Evolutionary conservation across 345 rosid genomes (phyloP), one percentile per base, ranked within the genome.

Genomic region (Excoecaria agallocha): DNA sequence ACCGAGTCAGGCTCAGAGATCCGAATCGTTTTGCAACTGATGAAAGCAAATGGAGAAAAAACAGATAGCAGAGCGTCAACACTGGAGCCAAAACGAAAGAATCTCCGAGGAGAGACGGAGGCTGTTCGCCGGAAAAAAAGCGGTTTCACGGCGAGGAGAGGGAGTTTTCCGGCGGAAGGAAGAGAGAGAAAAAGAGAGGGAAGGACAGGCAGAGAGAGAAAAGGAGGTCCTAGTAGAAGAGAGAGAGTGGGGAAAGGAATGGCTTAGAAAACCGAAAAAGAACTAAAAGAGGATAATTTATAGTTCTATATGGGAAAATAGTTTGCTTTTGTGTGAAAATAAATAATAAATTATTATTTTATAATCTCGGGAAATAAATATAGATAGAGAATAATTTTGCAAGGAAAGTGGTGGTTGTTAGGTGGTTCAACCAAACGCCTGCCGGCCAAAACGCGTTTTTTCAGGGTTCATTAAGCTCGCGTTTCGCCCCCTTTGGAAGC

Each of bases 341-440:
- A 67, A 77, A n/a, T n/a, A n/a, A n/a, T n/a, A n/a, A n/a, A 7
- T 41, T 19, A 56, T 70, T 70, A 35, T 35, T 19, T 58, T 48
- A 12, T 56, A 69, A 66, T 63, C 57, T 60, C 70, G 51, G 25
- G 12, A 41, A 60, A 60, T 62, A 52, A 45, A 60, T 54, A 76
- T 77, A 67, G 68, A 54, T 70, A 77, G 79, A 80, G 75, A 74
- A 48, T 79, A 79, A 75, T 78, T 79, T 86, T 30, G 69, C 84
- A 83, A 85, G 86, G 87, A 85, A 87, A 84, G 91, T 75, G 90
- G 92, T 88, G 73, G 96, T 89, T 81, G 98, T 88, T 89, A 84
- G 97, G 98, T 94, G 84, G 95, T 92, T 92, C 95, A 92, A 89
- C 98, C 93, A 92, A 89, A 89, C 89, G 87, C 64, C 76, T 68